A percentile compares a stretch with the other conserved stretches of the same genome.
Evolutionary conservation across 768 basidiomycete species (phyloP).

Genomic region (Xanthoconium purpureum): DNA sequence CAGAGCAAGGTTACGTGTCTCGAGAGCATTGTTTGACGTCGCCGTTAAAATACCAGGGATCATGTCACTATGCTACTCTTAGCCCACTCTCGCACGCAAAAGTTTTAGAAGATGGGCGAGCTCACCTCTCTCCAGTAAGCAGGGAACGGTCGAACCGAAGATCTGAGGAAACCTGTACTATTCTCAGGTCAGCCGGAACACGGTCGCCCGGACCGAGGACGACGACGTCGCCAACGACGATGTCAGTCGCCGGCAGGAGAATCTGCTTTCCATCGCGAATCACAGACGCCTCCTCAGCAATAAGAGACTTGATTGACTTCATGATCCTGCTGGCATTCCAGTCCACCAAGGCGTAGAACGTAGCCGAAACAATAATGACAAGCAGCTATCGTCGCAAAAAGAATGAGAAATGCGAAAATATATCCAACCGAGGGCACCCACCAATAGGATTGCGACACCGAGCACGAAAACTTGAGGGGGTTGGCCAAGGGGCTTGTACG

Average conservation of each 20-base stretch:
- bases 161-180: conserved; percentile 48
- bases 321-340: conserved; percentile 47
- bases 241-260: conserved; percentile 48
- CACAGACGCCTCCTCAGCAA: conserved; percentile 55
- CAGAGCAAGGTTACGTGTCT: conserved; percentile 47
- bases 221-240: conserved; percentile 54
- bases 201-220: conserved; percentile 51
- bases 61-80: conserved; percentile 33
- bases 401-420: conserved; percentile 8
- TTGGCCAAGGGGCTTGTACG: conserved; percentile 48
- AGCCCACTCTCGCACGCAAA: neutral
- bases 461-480: conserved; percentile 42
- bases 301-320: conserved; percentile 53
- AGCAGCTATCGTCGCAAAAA: conserved; percentile 27
- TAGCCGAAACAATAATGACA: conserved; percentile 38
- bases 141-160: conserved; percentile 49
- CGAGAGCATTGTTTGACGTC: conserved; percentile 47
- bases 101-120: neutral
- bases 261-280: conserved; percentile 46
- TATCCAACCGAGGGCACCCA: conserved; percentile 24
- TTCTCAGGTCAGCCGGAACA: conserved; percentile 56
- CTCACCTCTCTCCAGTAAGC: conserved; percentile 45
- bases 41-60: conserved; percentile 41
- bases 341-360: conserved; percentile 49
- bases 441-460: conserved; percentile 46